Percentiles rank a stretch among this genome's conserved stretches.
Conservation (phyloP, 2,329 filamentous ascomycete genomes). For the Simplicillium aogashimaense region DNA sequence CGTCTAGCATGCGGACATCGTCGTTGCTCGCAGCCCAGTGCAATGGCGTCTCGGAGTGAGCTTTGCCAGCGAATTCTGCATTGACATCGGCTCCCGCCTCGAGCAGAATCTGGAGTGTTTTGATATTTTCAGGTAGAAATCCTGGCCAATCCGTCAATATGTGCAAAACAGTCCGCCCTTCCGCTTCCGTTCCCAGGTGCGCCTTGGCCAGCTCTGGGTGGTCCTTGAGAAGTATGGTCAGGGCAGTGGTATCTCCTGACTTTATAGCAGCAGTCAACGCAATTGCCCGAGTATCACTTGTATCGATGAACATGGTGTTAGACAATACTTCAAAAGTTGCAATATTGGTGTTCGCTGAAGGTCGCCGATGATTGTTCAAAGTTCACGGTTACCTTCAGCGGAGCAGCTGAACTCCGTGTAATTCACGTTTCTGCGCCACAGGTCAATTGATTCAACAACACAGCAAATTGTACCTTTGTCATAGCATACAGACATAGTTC, state of each 20-base stretch:
- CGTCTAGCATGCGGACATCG: conserved; percentile 8
- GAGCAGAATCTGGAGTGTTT: conserved; percentile 2
- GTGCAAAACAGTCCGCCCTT: conserved; percentile 8
- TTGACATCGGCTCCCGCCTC: conserved; percentile 7
- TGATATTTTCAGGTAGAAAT: conserved; percentile 5
- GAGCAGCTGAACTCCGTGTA: no score
- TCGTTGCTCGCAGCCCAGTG: conserved; percentile 10
- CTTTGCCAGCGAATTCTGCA: conserved; percentile 6
- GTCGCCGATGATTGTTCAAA: no score
- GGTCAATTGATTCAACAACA: no score
- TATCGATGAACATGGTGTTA: conserved; percentile 1
- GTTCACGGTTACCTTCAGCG: no score
- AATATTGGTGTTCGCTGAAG: no score
- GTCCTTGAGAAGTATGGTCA: conserved; percentile 4
- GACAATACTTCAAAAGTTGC: neutral
- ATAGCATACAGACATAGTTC: no score
- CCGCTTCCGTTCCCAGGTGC: conserved; percentile 4
- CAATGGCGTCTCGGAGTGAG: conserved; percentile 9
- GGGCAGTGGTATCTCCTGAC: conserved; percentile 1
- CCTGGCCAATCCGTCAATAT: conserved; percentile 10
- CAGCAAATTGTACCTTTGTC: no score
- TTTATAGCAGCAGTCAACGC: conserved; percentile 6
- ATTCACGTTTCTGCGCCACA: no score
- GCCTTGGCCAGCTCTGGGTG: conserved; percentile 4
- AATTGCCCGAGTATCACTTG: conserved; percentile 2